Evolutionary conservation across 441 rosid genomes (phyloP).

Genomic region (Sinapis alba): DNA sequence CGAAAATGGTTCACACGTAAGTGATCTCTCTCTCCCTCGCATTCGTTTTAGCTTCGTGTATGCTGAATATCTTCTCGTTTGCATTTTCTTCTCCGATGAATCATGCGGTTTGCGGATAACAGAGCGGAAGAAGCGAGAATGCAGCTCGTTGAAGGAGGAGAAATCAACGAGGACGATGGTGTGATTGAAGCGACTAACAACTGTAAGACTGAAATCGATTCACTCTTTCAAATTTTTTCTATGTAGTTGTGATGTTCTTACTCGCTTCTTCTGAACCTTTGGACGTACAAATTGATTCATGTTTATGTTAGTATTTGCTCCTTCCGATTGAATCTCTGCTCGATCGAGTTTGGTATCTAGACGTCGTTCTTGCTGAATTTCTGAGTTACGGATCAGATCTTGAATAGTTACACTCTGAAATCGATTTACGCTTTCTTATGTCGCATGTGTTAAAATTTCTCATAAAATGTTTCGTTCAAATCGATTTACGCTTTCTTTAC

Average conservation of each 20-base stretch:
- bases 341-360: no score
- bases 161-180: background rate
- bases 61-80: background rate
- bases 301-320: background rate
- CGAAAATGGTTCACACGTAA: background rate
- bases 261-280: background rate
- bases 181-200: background rate
- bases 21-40: background rate
- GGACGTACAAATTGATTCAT: no score
- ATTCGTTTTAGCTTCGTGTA: background rate
- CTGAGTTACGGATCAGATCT: background rate
- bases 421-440: no score
- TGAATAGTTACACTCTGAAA: no score
- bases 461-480: no score
- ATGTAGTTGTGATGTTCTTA: background rate
- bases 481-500: no score
- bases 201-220: background rate
- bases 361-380: background rate
- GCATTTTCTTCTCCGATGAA: background rate
- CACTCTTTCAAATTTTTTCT: background rate
- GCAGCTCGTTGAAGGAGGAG: background rate
- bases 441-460: no score
- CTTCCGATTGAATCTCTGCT: no score
- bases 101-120: background rate
- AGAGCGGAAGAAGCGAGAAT: background rate